Base-by-base conservation (phyloP, 352 stramenopile genomes). In the Pythium sp. region DNA sequence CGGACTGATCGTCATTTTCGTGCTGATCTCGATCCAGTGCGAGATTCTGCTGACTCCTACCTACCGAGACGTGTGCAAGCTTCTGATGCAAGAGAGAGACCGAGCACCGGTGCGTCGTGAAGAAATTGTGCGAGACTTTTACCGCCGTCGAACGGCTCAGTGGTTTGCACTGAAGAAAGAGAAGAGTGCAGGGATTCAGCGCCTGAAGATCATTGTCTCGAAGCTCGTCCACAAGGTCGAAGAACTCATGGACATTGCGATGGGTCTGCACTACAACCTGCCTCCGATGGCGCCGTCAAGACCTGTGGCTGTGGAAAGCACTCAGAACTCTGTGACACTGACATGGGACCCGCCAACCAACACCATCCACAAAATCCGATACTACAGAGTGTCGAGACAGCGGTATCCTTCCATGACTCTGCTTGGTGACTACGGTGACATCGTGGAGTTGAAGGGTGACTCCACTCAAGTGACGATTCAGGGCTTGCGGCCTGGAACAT, bases 201-300 rank as follows among this genome's bases (percentile, higher is more conserved):
- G 87, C 1, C 79, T 96, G 12, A 95, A 94, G 59, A 84, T 94
- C 6, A 95, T 95, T 62, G 89, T 96, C 5, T 94, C 86, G 0
- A 95, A 94, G 66, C 75, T 95, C 1, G 89, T 96, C 0, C 87
- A 96, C 64, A 95, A 95, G 59, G 86, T 95, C 8, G 86, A 94
- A 71, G 89, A 96, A 62, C 79, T 96, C 46, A 94, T 96, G 87
- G 89, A 96, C 62, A 95, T 96, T 46, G 89, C 89, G 0, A 87
- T 92, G 70, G 89, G 87, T 0, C 49, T 96, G 8, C 81, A 96
- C 64, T 82, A 95, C 69, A 95, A 92, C 49, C 64, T 96, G 15
- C 89, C 89, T 7, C 89, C 89, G 3, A 91, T 94, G 75, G 84
- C 89, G 8, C 89, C 87, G 3, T 71, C 76, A 1, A 86, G 88